Base-by-base conservation (phyloP, 805 yeast species). In the Pichia membranifaciens region DNA sequence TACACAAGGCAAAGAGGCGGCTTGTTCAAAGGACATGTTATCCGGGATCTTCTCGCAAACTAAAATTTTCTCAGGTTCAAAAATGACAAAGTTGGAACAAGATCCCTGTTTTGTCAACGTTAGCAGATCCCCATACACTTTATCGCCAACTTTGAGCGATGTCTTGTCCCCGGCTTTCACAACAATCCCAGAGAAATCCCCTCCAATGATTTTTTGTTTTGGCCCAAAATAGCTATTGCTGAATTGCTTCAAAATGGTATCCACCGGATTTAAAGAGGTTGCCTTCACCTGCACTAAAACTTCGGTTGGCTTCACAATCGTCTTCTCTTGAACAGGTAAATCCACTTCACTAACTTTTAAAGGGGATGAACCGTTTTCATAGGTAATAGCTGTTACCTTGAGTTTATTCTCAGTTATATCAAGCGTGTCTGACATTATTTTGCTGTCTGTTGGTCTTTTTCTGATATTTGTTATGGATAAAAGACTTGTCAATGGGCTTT, bases 71-170 rank as follows among this genome's bases (percentile, higher is more conserved):
- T 45, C 49, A 4, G 68, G 65, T 44, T 77, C 70, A 34, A 53
- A 47, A 21, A 76, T 37, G 20, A 71, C 52, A 54, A 76, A 79
- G 51, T 78, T 76, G 3, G 70, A 51, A 16, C 72, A 54, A 1
- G 83, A 54, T 29, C 82, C 83, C 18, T 39, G 32, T 9, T 12
- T 23, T 8, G 23, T 17, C 9, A 52, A 15, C 9, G 34, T 2
- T 2, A 51, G 12, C n/a, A 39, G 10, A 22, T 43, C 34, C 31
- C 62, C 62, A 36, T 44, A 53, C 15, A 60, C 46, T 29, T 37
- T 47, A 43, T 58, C 64, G 22, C 61, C 61, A 16, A 38, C 50
- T 38, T 48, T 38, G 16, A 39, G 54, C 20, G 20, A 47, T 1
- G 52, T 41, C 6, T 52, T 38, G 1, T 50, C 17, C 15, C 64